These are phyloP conservation scores for Coemansia sp. DNA, from an alignment of 192 early-diverging fungal species.

Conservation along the genomic window DNA sequence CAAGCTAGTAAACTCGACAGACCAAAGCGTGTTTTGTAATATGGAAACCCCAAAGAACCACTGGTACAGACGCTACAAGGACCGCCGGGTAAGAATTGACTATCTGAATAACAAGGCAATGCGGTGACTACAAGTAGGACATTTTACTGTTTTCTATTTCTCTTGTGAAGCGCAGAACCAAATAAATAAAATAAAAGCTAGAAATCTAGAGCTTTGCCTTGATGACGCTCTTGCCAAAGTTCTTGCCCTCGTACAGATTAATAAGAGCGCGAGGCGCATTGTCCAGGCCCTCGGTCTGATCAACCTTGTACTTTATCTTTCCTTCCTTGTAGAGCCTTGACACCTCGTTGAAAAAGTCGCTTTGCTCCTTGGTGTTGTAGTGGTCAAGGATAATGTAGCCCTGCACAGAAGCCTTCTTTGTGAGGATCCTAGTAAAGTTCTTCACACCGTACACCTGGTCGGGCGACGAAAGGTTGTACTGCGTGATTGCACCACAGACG, in stretches of 20 bases:
- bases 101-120: background rate
- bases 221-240: slow-evolving; percentile 71
- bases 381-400: slow-evolving; percentile 68
- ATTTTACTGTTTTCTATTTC: too few relatives aligned
- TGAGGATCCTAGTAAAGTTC: slow-evolving; percentile 60
- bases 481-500: slow-evolving; percentile 76
- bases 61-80: slow-evolving; percentile 5
- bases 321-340: slow-evolving; percentile 58
- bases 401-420: slow-evolving; percentile 60
- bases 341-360: slow-evolving; percentile 61
- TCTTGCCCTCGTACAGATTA: slow-evolving; percentile 62
- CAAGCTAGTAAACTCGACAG: background rate
- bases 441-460: slow-evolving; percentile 57
- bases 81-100: background rate
- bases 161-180: background rate
- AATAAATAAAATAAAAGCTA: background rate
- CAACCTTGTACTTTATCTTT: slow-evolving; percentile 62
- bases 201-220: slow-evolving; percentile 19
- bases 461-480: slow-evolving; percentile 57
- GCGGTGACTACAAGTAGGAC: too few relatives aligned
- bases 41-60: background rate
- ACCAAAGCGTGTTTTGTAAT: background rate
- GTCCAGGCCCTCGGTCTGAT: slow-evolving; percentile 67
- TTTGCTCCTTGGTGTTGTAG: slow-evolving; percentile 44
- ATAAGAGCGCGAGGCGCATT: slow-evolving; percentile 63